Evolutionary conservation across 352 stramenopile genomes (phyloP).

Genomic region (Thalassiosira hispida): DNA sequence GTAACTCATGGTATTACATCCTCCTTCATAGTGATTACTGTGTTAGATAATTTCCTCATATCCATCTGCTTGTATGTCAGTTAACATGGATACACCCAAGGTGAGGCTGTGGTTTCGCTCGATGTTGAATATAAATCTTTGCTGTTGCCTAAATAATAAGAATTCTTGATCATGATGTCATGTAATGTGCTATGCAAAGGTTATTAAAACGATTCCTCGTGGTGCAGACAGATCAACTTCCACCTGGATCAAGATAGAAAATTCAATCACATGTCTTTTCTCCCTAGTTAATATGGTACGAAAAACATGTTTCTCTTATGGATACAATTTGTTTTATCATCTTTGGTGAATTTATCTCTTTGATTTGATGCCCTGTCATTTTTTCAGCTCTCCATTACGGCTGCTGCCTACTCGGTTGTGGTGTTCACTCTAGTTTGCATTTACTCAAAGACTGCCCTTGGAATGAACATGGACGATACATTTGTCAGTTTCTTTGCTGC

Average conservation of each 20-base stretch:
- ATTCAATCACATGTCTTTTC: neutral
- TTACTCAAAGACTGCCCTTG: slow-evolving; percentile 33
- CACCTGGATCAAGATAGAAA: neutral
- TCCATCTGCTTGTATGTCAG: neutral
- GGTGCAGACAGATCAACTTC: neutral
- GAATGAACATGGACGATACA: slow-evolving; percentile 11
- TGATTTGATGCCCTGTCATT: too few relatives aligned
- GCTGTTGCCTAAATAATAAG: too few relatives aligned
- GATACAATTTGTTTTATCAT: too few relatives aligned
- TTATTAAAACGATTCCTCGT: neutral
- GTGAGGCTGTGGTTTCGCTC: neutral
- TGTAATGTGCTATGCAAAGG: neutral
- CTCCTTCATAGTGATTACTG: neutral
- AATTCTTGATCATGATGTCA: too few relatives aligned
- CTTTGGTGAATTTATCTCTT: too few relatives aligned
- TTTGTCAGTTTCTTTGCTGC: slow-evolving; percentile 31
- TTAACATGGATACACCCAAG: neutral
- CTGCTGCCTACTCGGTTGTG: slow-evolving; percentile 24
- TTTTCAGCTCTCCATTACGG: slow-evolving; percentile 13
- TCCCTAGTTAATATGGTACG: neutral
- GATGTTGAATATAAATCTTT: neutral
- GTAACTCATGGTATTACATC: neutral
- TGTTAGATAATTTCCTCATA: neutral
- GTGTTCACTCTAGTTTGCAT: slow-evolving; percentile 27
- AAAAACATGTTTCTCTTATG: too few relatives aligned